Evolutionary conservation across 2,329 filamentous ascomycete species (phyloP).

Genomic region (Penicillium sp.): DNA sequence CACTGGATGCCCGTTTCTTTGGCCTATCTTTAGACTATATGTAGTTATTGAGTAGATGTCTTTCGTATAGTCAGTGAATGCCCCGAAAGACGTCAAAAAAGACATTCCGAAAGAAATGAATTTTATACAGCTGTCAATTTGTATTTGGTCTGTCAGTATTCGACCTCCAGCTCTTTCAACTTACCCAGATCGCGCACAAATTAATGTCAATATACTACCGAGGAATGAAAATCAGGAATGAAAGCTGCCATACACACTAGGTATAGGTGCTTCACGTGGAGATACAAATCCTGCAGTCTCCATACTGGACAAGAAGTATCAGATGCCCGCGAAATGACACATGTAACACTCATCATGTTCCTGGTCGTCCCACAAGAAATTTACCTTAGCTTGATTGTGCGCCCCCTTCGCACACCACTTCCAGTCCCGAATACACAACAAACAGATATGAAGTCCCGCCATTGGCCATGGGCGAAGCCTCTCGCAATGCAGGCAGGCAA

Average conservation of each 20-base stretch:
- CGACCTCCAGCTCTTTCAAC: neutral
- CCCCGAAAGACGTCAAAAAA: neutral
- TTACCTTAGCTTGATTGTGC: neutral
- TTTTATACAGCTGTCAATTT: too few relatives aligned
- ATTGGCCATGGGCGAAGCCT: neutral
- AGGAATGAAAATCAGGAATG: neutral
- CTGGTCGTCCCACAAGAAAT: neutral
- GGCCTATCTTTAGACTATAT: neutral
- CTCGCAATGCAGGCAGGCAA: neutral
- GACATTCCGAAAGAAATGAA: neutral
- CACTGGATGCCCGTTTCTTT: too few relatives aligned
- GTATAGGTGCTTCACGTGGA: neutral
- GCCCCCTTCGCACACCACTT: neutral
- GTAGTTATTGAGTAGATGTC: too few relatives aligned
- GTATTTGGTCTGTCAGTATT: too few relatives aligned
- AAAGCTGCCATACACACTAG: neutral
- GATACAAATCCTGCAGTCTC: neutral
- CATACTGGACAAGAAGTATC: neutral
- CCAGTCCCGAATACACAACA: constrained; percentile 1
- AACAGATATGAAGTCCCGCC: neutral
- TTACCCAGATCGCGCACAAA: too few relatives aligned
- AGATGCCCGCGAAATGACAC: neutral
- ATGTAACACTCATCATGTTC: neutral
- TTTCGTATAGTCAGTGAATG: neutral
- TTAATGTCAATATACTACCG: neutral